A percentile compares a stretch with the other conserved stretches of the same genome.
Conservation (phyloP, 2,329 filamentous ascomycete species). For the Cadophora gregata region DNA sequence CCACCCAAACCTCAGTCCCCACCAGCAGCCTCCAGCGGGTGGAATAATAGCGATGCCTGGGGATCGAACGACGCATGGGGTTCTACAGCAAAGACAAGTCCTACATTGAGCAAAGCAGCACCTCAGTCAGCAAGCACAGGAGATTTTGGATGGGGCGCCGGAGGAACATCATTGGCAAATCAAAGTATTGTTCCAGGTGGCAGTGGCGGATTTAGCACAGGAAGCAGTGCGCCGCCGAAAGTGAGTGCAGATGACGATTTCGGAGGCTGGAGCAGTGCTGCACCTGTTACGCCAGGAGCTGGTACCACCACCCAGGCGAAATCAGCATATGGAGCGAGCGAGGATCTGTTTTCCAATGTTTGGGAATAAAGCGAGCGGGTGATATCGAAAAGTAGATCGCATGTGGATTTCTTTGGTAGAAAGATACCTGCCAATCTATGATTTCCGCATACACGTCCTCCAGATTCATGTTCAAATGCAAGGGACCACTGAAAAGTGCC, state of each 20-base stretch:
- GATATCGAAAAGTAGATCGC: constrained; percentile 4
- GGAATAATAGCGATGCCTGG: constrained; percentile 65
- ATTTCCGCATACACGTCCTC: constrained; percentile 1
- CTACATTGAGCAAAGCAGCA: constrained; percentile 56
- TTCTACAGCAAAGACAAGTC: constrained; percentile 57
- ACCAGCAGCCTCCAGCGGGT: constrained; percentile 46
- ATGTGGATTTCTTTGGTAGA: constrained; percentile 11
- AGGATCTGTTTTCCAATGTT: constrained; percentile 95
- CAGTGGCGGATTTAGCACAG: constrained; percentile 66
- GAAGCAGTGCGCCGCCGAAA: constrained; percentile 58
- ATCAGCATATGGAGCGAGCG: constrained; percentile 68
- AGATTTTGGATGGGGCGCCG: constrained; percentile 66
- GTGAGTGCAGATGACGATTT: constrained; percentile 93
- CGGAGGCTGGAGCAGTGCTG: constrained; percentile 87
- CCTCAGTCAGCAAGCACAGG: constrained; percentile 52
- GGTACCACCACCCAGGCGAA: constrained; percentile 54
- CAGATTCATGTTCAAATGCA: too few species aligned
- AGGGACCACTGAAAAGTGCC: not conserved
- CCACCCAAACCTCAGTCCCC: constrained; percentile 50
- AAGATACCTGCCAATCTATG: constrained; percentile 16
- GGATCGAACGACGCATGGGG: constrained; percentile 84
- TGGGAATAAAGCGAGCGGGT: constrained; percentile 67
- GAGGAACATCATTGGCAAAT: constrained; percentile 56
- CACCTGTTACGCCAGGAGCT: constrained; percentile 57
- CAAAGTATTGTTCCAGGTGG: constrained; percentile 66